Evolutionary conservation across 108 stramenopile species (phyloP).

Genomic region (Cyclotella cryptica): DNA sequence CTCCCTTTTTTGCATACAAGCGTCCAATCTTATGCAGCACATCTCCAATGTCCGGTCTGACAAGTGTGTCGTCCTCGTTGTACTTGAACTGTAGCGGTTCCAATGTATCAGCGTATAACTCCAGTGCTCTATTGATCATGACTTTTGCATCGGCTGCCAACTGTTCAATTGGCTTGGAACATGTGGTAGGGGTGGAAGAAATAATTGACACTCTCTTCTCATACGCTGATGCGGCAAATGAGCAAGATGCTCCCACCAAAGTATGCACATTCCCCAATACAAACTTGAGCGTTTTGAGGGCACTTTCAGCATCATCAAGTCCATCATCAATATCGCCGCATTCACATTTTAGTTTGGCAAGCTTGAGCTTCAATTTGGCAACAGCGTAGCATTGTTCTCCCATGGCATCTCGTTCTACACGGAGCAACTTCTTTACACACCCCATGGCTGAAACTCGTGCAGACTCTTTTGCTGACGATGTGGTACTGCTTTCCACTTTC

Average conservation of each 20-base stretch:
- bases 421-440: constrained; percentile 23
- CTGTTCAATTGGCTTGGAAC: not conserved
- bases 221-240: constrained; percentile 44
- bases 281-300: constrained; percentile 22
- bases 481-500: constrained; percentile 8
- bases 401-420: constrained; percentile 44
- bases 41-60: constrained; percentile 41
- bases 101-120: constrained; percentile 44
- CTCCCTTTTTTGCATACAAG: constrained; percentile 40
- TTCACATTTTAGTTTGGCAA: constrained; percentile 43
- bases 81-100: constrained; percentile 43
- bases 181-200: constrained; percentile 2
- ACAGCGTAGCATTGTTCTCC: constrained; percentile 46
- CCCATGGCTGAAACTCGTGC: constrained; percentile 32
- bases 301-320: constrained; percentile 36
- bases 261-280: constrained; percentile 39
- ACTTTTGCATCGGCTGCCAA: constrained; percentile 34
- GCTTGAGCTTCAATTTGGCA: constrained; percentile 42
- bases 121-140: constrained; percentile 43
- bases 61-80: constrained; percentile 6
- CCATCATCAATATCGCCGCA: constrained; percentile 44
- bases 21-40: constrained; percentile 42
- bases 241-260: constrained; percentile 37
- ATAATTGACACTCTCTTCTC: constrained; percentile 28
- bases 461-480: constrained; percentile 14